Evolutionary conservation across 2,329 filamentous ascomycete genomes (phyloP), one percentile per base, ranked within the genome.

Genomic region (Fusarium xyrophilum): DNA sequence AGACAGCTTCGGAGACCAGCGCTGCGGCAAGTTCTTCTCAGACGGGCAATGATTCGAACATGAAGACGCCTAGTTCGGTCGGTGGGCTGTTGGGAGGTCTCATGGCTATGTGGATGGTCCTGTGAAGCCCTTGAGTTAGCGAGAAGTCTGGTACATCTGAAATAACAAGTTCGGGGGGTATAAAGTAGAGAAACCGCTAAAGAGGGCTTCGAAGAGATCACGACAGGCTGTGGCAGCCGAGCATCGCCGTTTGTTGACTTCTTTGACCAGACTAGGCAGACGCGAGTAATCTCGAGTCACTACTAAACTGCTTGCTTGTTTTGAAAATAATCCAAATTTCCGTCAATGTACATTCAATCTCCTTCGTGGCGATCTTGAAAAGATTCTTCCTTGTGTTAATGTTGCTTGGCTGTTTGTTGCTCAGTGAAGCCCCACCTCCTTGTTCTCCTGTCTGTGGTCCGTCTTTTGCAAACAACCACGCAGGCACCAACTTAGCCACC

Each of bases 271-370:
- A 27, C 13, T 14, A 36, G 13, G 9, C 13, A 25, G 13, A 36
- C 36, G 5, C 10, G 3, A 50, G 30, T 36, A 5, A 5, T 15
- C 15, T 47, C n/a, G n/a, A 23, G 6, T 21, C 14, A 1, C 7
- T 17, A 19, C 32, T 15, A 17, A 12, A 13, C 12, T 32, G 1
- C 3, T 2, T 21, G 14, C 19, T 21, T 32, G 11, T 32, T 21
- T 32, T 4, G 6, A 23, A 23, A 17, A 7, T 9, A 2, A 2
- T 5, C 2, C 5, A 30, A 9, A 11, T 2, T 10, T 23, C 17
- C 11, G 0, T 9, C 10, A 17, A 0, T 23, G 8, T 10, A 17
- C 2, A 23, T 23, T 13, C 5, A 0, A 19, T 21, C 3, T 5
- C 6, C 3, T 19, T 3, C 15, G 10, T 23, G 15, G 11, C 4